A percentile compares a stretch with the other conserved stretches of the same genome.
These are phyloP conservation scores for Colletotrichum melonis DNA, from an alignment of 2,329 filamentous ascomycete species.

Conservation along the genomic window DNA sequence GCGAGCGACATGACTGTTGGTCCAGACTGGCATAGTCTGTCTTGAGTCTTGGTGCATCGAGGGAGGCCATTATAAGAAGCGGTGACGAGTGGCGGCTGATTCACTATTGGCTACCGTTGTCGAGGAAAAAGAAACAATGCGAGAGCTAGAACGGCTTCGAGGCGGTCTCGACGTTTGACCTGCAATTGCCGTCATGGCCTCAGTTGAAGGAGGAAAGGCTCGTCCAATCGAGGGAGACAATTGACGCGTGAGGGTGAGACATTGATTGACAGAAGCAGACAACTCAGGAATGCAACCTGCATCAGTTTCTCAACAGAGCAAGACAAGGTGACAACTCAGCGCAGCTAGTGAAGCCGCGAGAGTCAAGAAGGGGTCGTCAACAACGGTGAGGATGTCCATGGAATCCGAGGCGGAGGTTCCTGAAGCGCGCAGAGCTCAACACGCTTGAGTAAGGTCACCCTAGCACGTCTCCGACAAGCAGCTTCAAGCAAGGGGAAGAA, in stretches of 20 bases:
- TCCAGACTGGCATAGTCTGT: constrained; percentile 5
- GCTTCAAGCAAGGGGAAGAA: not conserved
- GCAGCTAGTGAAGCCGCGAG: not conserved
- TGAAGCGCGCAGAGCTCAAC: not conserved
- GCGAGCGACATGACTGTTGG: not conserved
- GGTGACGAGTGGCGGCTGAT: constrained; percentile 23
- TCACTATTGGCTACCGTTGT: constrained; percentile 6
- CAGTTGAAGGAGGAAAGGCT: not conserved
- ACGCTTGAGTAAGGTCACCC: not conserved
- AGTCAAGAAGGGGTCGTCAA: not conserved
- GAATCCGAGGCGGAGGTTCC: not conserved
- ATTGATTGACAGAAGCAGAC: constrained; percentile 5
- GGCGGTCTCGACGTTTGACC: not conserved
- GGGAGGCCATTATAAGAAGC: constrained; percentile 11
- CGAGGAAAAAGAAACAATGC: not conserved
- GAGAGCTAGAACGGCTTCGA: not conserved
- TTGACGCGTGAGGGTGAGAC: constrained; percentile 19
- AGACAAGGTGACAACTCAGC: not conserved
- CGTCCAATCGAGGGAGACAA: constrained; percentile 16
- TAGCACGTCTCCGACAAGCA: not conserved
- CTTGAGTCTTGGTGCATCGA: not conserved
- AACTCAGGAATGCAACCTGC: not conserved
- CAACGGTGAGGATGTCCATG: not conserved
- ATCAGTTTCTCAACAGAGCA: constrained; percentile 1
- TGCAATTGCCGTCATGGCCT: not conserved